Evolutionary conservation across 1,139 yeast genomes (phyloP), one percentile per base, ranked within the genome.

Genomic region (Pichia sp.): DNA sequence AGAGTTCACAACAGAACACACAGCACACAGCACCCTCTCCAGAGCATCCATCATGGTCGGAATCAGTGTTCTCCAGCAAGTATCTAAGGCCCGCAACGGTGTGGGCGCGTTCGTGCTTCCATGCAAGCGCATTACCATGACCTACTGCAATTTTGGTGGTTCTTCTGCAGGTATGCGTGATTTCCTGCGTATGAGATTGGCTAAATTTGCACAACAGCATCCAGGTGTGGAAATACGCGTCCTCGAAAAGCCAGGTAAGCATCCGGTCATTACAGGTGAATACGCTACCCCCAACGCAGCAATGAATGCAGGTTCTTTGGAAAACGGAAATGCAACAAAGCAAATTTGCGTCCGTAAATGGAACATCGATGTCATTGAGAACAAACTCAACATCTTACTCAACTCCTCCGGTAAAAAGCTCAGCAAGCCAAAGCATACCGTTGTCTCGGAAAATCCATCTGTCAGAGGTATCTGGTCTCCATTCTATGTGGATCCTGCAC

Each of bases 391-490:
- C 45, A 66, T 66, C 46, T 66, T 71, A 59, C 71, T 69, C 49
- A 72, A 80, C 55, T 64, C 80, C 11, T 67, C 79, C 22, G 82
- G 81, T 23, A 75, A 71, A 35, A 69, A 74, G 35, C 55, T 83
- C 41, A 63, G 68, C 47, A 77, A 77, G 54, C 74, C 83, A 44
- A 69, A 73, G 49, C 82, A 77, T 58, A 77, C 81, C 47, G 97
- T 91, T 29, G 72, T 76, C 58, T 80, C 94, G 30, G 60, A 70
- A 42, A 91, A 88, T 58, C 75, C 74, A 42, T 80, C 94, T 34
- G 91, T 91, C 14, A 81, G 99, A 69, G 99, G 98, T 52, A 70
- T 91, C 36, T 91, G 99, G 98, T 86, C 96, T 33, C 98, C 98
- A 39, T 69, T 91, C 67, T 96, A 91, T 57, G 77, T 72, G 36